These are phyloP conservation scores for Furcasterigmium furcatum DNA, from an alignment of 2,329 filamentous ascomycete species.

Conservation along the genomic window DNA sequence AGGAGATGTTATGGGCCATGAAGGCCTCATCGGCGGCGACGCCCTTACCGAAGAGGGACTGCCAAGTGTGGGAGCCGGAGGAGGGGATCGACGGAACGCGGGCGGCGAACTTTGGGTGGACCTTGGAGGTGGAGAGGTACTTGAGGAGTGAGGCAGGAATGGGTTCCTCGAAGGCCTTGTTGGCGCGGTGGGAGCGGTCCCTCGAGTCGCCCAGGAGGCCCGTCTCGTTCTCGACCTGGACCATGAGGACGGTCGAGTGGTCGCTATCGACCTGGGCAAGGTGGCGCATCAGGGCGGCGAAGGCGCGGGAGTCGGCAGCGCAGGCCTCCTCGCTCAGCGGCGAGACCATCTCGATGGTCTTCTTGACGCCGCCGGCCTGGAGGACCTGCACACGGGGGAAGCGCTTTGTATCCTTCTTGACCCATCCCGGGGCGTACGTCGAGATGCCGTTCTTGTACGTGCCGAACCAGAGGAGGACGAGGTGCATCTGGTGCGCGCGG, in stretches of 20 bases:
- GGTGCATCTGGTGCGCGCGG: slow-evolving; percentile 24
- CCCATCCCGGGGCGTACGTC: slow-evolving; percentile 29
- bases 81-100: slow-evolving; percentile 18
- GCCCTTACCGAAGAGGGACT: slow-evolving; percentile 25
- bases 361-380: slow-evolving; percentile 25
- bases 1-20: slow-evolving; percentile 31
- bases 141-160: slow-evolving; percentile 22
- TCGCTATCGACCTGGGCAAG: slow-evolving; percentile 37
- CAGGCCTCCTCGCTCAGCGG: slow-evolving; percentile 22
- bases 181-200: slow-evolving; percentile 37
- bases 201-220: slow-evolving; percentile 49
- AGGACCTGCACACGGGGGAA: slow-evolving; percentile 28
- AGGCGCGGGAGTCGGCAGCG: slow-evolving; percentile 26
- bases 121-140: slow-evolving; percentile 16
- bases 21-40: slow-evolving; percentile 27
- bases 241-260: slow-evolving; percentile 50
- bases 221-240: slow-evolving; percentile 55
- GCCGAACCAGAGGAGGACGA: slow-evolving; percentile 35
- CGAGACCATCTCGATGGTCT: slow-evolving; percentile 28
- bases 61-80: slow-evolving; percentile 23
- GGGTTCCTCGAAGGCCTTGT: slow-evolving; percentile 32
- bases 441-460: slow-evolving; percentile 35
- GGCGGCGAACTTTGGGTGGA: slow-evolving; percentile 24
- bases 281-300: slow-evolving; percentile 25
- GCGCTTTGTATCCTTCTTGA: slow-evolving; percentile 28